Percentiles rank a stretch among this genome's conserved stretches.
These are phyloP conservation scores for Penicillium sp. DNA, from an alignment of 2,329 filamentous ascomycete species.

Conservation along the genomic window DNA sequence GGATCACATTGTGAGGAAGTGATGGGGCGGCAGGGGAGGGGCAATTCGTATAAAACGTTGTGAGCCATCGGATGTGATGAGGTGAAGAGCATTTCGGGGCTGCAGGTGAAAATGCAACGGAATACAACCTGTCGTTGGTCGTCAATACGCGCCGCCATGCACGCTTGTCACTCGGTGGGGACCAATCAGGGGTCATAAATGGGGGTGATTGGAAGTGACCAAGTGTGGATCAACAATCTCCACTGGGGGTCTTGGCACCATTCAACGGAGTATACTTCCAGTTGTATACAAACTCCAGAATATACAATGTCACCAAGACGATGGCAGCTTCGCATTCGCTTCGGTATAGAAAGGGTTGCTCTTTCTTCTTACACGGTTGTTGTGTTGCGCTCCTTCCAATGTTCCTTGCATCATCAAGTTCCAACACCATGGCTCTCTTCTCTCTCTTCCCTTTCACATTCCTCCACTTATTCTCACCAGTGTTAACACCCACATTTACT, in stretches of 20 bases:
- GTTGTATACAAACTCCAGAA: too few species aligned
- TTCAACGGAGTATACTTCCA: too few species aligned
- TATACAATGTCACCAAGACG: too few species aligned
- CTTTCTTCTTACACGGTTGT: background rate
- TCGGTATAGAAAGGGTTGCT: background rate
- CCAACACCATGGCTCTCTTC: background rate
- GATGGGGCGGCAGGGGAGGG: constrained; percentile 18
- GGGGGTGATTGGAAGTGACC: background rate
- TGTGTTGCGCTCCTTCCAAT: background rate
- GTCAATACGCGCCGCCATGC: constrained; percentile 30
- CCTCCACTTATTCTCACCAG: background rate
- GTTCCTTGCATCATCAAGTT: background rate
- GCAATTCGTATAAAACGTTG: constrained; percentile 15
- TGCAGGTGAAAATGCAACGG: constrained; percentile 7
- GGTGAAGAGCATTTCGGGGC: constrained; percentile 20
- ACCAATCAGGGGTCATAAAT: constrained; percentile 16
- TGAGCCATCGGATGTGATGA: constrained; percentile 29
- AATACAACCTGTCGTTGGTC: constrained; percentile 25
- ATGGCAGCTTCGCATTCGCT: too few species aligned
- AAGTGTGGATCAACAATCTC: background rate
- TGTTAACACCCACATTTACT: background rate
- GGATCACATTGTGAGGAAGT: constrained; percentile 22
- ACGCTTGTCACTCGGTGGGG: constrained; percentile 22
- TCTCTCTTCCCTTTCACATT: background rate
- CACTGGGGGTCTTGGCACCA: background rate